Evolutionary conservation across 2,329 filamentous ascomycete genomes (phyloP).

Genomic region (Verticillium nubilum): DNA sequence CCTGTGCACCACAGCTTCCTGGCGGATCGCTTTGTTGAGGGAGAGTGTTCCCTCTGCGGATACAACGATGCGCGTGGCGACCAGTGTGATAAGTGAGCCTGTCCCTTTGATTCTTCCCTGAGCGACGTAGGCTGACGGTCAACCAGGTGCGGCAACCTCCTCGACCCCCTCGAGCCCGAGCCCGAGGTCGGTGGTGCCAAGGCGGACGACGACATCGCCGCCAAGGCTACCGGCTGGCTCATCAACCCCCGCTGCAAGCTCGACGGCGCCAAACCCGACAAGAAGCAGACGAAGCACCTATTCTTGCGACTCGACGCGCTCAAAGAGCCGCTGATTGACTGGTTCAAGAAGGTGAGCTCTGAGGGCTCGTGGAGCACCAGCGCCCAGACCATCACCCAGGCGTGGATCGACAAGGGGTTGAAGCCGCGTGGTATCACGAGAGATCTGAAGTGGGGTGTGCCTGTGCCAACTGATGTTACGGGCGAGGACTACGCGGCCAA

Average conservation of each 20-base stretch:
- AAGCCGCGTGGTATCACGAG: conserved; percentile 85
- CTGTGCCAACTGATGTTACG: conserved; percentile 42
- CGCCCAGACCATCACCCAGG: conserved; percentile 68
- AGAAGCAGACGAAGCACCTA: conserved; percentile 81
- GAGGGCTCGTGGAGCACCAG: conserved; percentile 75
- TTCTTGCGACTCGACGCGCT: conserved; percentile 84
- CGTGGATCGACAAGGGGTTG: conserved; percentile 79
- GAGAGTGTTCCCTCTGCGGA: conserved; percentile 68
- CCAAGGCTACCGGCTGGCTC: conserved; percentile 42
- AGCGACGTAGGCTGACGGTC: background rate
- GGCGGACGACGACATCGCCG: conserved; percentile 22
- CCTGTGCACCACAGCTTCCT: conserved; percentile 63
- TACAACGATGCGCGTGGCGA: conserved; percentile 68
- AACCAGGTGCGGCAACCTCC: conserved; percentile 60
- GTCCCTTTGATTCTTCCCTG: background rate
- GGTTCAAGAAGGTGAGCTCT: conserved; percentile 67
- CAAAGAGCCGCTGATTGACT: conserved; percentile 69
- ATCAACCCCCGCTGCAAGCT: conserved; percentile 89
- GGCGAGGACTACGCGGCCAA: conserved; percentile 51
- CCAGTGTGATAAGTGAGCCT: conserved; percentile 51
- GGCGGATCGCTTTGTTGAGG: conserved; percentile 82
- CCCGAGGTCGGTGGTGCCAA: conserved; percentile 23
- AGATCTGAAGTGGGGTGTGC: conserved; percentile 84
- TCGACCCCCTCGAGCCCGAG: conserved; percentile 62
- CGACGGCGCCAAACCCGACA: conserved; percentile 74